Percentiles rank a stretch among this genome's conserved stretches.
Evolutionary conservation across 139 green algal species (phyloP).

Genomic region (Micractinium conductrix): DNA sequence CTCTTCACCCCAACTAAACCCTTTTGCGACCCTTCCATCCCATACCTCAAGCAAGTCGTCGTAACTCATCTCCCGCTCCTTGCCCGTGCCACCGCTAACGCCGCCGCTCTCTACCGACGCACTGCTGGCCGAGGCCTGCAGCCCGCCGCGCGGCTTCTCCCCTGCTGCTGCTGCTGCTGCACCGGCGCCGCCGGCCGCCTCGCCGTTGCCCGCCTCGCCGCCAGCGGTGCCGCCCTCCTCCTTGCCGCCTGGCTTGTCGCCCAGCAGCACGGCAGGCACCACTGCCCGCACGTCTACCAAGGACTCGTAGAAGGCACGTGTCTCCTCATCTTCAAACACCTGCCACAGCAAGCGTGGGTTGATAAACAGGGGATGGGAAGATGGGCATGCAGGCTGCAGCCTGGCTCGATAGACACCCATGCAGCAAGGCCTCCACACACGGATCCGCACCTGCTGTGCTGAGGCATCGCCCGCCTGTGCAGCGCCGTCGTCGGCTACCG

Average conservation of each 20-base stretch:
- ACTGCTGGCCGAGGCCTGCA: not conserved
- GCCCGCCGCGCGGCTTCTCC: not conserved
- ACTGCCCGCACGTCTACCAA: slow-evolving; percentile 82
- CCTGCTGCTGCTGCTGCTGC: not conserved
- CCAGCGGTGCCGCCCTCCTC: not conserved
- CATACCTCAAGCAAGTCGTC: slow-evolving; percentile 19
- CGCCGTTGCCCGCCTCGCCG: slow-evolving; percentile 11
- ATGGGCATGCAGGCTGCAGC: too few species aligned
- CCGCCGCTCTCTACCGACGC: not conserved
- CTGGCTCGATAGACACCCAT: too few species aligned
- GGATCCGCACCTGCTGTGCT: not conserved
- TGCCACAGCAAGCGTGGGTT: not conserved
- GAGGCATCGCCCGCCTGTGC: not conserved
- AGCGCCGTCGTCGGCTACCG: not conserved
- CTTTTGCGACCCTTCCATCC: not conserved
- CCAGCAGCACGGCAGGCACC: slow-evolving; percentile 86
- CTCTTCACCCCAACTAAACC: not conserved
- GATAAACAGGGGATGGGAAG: too few species aligned
- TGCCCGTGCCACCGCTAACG: too few species aligned
- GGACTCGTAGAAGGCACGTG: slow-evolving; percentile 84
- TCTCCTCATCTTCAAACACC: slow-evolving; percentile 91
- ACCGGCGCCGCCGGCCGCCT: slow-evolving; percentile 1
- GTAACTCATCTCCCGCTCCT: not conserved
- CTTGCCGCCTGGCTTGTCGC: slow-evolving; percentile 42
- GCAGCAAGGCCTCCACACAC: not conserved